Conservation (phyloP, 1,139 yeast genomes). For the Sugiyamaella paludigena region DNA sequence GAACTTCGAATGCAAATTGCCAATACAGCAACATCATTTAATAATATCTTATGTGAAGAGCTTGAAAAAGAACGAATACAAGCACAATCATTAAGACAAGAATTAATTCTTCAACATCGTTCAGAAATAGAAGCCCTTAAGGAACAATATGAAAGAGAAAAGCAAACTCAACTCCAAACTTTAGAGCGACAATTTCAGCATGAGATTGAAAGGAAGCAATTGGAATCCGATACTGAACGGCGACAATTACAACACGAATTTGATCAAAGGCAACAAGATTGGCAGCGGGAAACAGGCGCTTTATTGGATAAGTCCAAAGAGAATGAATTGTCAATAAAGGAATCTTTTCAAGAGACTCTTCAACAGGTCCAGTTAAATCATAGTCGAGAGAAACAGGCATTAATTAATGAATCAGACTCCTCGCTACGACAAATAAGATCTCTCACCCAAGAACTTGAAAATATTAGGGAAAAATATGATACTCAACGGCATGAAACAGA, state of each 20-base stretch:
- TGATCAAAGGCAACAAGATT: background rate
- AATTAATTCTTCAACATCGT: constrained; percentile 5
- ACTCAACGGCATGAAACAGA: constrained; percentile 36
- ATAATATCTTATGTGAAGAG: background rate
- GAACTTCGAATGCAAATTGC: background rate
- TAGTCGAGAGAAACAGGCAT: constrained; percentile 7
- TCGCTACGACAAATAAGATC: constrained; percentile 22
- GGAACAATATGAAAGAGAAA: constrained; percentile 23
- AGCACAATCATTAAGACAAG: background rate
- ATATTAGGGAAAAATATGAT: constrained; percentile 30
- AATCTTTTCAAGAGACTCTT: constrained; percentile 20
- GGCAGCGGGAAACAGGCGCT: background rate
- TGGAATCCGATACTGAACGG: background rate
- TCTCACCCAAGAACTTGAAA: constrained; percentile 28
- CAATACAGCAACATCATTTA: background rate
- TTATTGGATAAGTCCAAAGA: background rate
- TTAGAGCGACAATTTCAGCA: constrained; percentile 5
- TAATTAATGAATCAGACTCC: constrained; percentile 7
- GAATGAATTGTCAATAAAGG: background rate
- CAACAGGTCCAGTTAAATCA: constrained; percentile 2
- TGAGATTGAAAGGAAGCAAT: constrained; percentile 4
- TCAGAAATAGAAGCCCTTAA: constrained; percentile 22
- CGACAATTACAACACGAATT: background rate
- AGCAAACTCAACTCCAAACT: constrained; percentile 14
- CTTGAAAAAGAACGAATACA: constrained; percentile 10